These are phyloP conservation scores for Jacaranda copaia DNA, from an alignment of 257 asterid species.

Conservation along the genomic window DNA sequence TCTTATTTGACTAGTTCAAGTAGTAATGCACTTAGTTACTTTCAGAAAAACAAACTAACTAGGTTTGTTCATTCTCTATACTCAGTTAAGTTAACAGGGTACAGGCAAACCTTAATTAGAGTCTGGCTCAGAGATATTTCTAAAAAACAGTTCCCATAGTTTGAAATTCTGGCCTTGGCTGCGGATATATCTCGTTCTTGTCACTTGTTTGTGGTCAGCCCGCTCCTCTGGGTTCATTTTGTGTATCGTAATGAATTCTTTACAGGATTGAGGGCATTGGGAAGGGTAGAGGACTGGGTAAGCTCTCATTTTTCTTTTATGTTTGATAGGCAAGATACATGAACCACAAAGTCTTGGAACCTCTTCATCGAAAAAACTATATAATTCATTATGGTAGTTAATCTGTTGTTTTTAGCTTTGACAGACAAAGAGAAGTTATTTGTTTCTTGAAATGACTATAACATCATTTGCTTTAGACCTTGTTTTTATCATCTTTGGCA, in stretches of 20 bases:
- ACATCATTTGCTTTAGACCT: neutral
- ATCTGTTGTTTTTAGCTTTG: conserved; percentile 10
- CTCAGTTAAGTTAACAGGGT: neutral
- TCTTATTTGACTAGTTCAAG: conserved; percentile 4
- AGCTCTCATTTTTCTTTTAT: neutral
- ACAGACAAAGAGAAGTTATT: neutral
- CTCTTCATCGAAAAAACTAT: conserved; percentile 16
- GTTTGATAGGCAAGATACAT: conserved; percentile 13
- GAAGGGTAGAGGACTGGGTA: conserved; percentile 4
- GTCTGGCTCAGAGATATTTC: conserved; percentile 10
- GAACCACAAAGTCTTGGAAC: conserved; percentile 24
- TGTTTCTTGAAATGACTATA: conserved; percentile 8
- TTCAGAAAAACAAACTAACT: neutral
- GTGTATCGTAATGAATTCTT: neutral
- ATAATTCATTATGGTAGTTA: neutral
- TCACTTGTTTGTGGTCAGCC: conserved; percentile 27
- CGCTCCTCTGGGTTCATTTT: conserved; percentile 2
- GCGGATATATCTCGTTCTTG: conserved; percentile 3
- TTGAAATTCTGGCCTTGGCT: conserved; percentile 13
- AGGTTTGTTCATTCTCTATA: neutral
- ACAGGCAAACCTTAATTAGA: conserved; percentile 9
- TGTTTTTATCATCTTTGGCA: conserved; percentile 5
- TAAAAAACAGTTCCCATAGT: neutral
- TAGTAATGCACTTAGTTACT: neutral
- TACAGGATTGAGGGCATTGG: neutral